phyloP scores from a whole-genome alignment of 208 protist species.

The Trichomonas tenax region DNA sequence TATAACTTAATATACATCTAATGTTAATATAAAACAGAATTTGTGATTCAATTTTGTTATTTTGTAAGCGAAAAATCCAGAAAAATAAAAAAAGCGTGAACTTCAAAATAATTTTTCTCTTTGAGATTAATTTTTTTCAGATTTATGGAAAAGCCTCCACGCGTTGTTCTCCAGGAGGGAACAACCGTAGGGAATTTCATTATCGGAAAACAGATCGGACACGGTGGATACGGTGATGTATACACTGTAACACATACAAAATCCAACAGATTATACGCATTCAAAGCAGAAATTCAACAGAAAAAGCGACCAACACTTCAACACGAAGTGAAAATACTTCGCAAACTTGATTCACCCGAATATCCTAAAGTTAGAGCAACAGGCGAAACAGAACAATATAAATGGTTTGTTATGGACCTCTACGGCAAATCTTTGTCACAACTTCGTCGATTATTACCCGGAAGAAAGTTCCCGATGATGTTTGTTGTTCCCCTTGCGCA shows the following conservation, averaged over 20 bases:
- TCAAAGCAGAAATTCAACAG: not conserved
- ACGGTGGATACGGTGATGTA: not conserved
- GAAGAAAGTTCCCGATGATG: not conserved
- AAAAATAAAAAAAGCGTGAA: too few species aligned
- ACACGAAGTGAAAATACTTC: not conserved
- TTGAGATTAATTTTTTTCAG: too few species aligned
- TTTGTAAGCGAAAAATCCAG: too few species aligned
- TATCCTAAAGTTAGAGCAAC: not conserved
- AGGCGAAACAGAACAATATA: not conserved
- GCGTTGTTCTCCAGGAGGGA: not conserved
- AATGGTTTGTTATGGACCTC: not conserved
- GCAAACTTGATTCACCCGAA: not conserved
- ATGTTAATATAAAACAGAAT: too few species aligned
- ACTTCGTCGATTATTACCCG: not conserved
- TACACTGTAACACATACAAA: not conserved
- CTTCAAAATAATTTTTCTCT: too few species aligned
- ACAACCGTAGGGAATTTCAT: not conserved
- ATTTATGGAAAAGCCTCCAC: not conserved
- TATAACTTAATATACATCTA: too few species aligned
- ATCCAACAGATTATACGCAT: not conserved
- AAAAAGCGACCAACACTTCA: not conserved
- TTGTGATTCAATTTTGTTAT: too few species aligned
- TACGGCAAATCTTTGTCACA: not conserved
- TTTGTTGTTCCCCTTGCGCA: not conserved
- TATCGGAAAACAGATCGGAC: not conserved